Conservation (phyloP, 2,329 filamentous ascomycete genomes). For the Penicillium sp. region DNA sequence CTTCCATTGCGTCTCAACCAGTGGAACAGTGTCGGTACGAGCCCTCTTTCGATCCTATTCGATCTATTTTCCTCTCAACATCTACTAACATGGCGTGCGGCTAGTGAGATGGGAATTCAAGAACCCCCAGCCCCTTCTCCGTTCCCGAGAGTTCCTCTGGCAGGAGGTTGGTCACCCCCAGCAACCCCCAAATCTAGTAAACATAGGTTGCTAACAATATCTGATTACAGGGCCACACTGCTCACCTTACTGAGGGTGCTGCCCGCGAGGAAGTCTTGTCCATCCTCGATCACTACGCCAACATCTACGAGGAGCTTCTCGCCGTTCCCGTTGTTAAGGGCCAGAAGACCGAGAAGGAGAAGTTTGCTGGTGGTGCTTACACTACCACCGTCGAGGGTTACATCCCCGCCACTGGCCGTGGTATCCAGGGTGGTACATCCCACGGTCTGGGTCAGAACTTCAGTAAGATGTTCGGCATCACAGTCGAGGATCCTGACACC, state of each 20-base stretch:
- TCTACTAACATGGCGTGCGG: background rate
- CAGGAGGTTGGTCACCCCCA: constrained; percentile 61
- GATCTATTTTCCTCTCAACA: background rate
- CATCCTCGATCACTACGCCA: constrained; percentile 90
- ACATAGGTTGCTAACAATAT: constrained; percentile 1
- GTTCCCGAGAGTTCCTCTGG: constrained; percentile 95
- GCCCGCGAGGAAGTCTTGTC: constrained; percentile 85
- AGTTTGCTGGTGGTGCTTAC: constrained; percentile 95
- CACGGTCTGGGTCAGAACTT: constrained; percentile 98
- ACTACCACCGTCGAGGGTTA: constrained; percentile 97
- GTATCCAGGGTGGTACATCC: constrained; percentile 94
- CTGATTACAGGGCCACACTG: constrained; percentile 68
- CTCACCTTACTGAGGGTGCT: constrained; percentile 79
- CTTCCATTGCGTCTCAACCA: constrained; percentile 93
- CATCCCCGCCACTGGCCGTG: constrained; percentile 91
- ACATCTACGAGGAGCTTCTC: constrained; percentile 88
- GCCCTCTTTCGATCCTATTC: background rate
- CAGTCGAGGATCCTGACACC: constrained; percentile 81
- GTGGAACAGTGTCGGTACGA: constrained; percentile 78
- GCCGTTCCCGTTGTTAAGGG: constrained; percentile 94
- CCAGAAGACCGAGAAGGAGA: constrained; percentile 94
- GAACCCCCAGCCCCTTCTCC: constrained; percentile 80
- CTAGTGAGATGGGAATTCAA: constrained; percentile 80
- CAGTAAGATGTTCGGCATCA: constrained; percentile 98
- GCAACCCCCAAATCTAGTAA: background rate